A percentile compares a stretch with the other conserved stretches of the same genome.
Evolutionary conservation across 352 stramenopile species (phyloP).

Genomic region (Pythium graminicola): DNA sequence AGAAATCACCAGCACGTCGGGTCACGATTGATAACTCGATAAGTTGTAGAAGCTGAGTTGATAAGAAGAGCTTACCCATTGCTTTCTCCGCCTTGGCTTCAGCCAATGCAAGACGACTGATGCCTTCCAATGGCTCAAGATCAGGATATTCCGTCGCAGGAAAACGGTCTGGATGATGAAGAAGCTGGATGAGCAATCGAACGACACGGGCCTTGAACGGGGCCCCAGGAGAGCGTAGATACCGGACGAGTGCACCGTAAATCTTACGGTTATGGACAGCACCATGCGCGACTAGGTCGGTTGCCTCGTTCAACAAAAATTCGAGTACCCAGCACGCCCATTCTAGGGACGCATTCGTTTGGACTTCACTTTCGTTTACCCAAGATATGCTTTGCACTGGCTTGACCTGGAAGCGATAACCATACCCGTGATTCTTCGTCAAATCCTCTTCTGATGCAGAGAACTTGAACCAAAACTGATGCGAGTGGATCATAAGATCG

Average conservation of each 20-base stretch:
- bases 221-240: conserved; percentile 67
- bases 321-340: conserved; percentile 84
- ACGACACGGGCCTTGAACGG: conserved; percentile 78
- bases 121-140: conserved; percentile 51
- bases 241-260: conserved; percentile 72
- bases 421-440: conserved; percentile 59
- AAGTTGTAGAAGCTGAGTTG: conserved; percentile 64
- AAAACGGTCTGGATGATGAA: conserved; percentile 59
- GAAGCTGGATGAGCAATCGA: conserved; percentile 65
- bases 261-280: conserved; percentile 79
- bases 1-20: conserved; percentile 15
- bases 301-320: conserved; percentile 71
- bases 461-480: conserved; percentile 84
- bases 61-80: conserved; percentile 64
- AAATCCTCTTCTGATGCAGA: conserved; percentile 53
- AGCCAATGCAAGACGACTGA: conserved; percentile 47
- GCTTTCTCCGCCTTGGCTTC: conserved; percentile 53
- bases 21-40: conserved; percentile 71
- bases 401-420: conserved; percentile 80
- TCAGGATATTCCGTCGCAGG: conserved; percentile 49
- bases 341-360: conserved; percentile 67
- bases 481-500: conserved; percentile 63
- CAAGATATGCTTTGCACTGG: conserved; percentile 72
- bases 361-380: conserved; percentile 72
- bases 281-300: conserved; percentile 49